Evolutionary conservation across 768 basidiomycete genomes (phyloP).

Genomic region (Kwoniella heveanensis): DNA sequence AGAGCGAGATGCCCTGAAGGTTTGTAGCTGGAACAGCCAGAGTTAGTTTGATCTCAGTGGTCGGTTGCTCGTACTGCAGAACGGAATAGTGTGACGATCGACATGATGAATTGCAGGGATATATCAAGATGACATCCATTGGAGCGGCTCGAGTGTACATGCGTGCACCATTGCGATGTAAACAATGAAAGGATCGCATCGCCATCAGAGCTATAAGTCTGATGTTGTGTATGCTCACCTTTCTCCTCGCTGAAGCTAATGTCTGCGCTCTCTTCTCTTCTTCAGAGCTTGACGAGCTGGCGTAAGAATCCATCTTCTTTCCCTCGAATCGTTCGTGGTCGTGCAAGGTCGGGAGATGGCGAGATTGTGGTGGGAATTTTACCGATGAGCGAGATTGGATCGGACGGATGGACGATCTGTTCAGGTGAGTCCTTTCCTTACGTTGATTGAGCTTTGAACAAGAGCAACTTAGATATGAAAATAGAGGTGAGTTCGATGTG

Average conservation of each 20-base stretch:
- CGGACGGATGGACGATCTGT: neutral
- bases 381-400: neutral
- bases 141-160: neutral
- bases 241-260: conserved; percentile 41
- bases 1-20: conserved; percentile 38
- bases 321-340: no score
- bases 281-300: conserved; percentile 14
- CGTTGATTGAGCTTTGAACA: conserved; percentile 12
- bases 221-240: conserved; percentile 43
- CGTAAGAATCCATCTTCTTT: neutral
- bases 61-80: no score
- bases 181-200: conserved; percentile 1
- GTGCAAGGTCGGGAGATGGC: no score
- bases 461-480: neutral
- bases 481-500: neutral
- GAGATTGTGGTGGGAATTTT: neutral
- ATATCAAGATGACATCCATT: neutral
- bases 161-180: neutral
- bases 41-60: no score
- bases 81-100: neutral
- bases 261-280: conserved; percentile 32
- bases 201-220: no score
- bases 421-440: neutral
- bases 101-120: neutral
- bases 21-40: conserved; percentile 34